phyloP scores from a whole-genome alignment of 176 grass and related monocot species.

The Tillandsia leiboldiana region DNA sequence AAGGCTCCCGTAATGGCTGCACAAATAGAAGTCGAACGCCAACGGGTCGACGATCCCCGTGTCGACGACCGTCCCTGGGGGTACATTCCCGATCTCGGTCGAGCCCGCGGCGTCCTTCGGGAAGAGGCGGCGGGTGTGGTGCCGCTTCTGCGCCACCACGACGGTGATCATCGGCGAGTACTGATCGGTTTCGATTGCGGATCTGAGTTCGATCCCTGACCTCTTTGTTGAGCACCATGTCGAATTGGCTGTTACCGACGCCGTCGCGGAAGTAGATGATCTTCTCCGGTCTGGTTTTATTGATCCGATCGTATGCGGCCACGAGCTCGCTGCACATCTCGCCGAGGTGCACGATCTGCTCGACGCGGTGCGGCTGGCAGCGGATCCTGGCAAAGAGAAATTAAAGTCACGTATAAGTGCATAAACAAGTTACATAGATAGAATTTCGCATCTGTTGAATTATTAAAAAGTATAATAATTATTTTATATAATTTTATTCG shows the following conservation, averaged over 20 bases:
- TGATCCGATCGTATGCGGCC: not conserved
- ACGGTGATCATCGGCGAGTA: slow-evolving; percentile 49
- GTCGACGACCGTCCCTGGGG: slow-evolving; percentile 53
- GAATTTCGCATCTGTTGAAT: too few relatives aligned
- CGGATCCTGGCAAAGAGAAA: not conserved
- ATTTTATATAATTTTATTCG: too few relatives aligned
- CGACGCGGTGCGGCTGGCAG: not conserved
- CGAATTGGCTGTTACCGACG: slow-evolving; percentile 45
- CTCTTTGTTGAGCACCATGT: slow-evolving; percentile 41
- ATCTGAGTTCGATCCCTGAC: slow-evolving; percentile 20
- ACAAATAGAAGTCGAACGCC: slow-evolving; percentile 51
- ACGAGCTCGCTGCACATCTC: not conserved
- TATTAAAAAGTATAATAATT: too few relatives aligned
- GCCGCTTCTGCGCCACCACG: slow-evolving; percentile 47
- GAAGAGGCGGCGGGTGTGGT: slow-evolving; percentile 43
- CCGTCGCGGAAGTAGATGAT: slow-evolving; percentile 66
- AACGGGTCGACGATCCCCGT: slow-evolving; percentile 26
- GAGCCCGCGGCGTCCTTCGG: slow-evolving; percentile 8
- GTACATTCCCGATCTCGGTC: slow-evolving; percentile 39
- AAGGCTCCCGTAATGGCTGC: slow-evolving; percentile 41
- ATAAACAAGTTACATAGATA: too few relatives aligned
- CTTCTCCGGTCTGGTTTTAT: slow-evolving; percentile 14
- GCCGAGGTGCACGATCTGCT: not conserved
- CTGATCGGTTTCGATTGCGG: slow-evolving; percentile 6
- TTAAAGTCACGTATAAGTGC: too few relatives aligned